Percentiles rank a stretch among this genome's conserved stretches.
Evolutionary conservation across 2,329 filamentous ascomycete species (phyloP).

Genomic region (Aureobasidium musti): DNA sequence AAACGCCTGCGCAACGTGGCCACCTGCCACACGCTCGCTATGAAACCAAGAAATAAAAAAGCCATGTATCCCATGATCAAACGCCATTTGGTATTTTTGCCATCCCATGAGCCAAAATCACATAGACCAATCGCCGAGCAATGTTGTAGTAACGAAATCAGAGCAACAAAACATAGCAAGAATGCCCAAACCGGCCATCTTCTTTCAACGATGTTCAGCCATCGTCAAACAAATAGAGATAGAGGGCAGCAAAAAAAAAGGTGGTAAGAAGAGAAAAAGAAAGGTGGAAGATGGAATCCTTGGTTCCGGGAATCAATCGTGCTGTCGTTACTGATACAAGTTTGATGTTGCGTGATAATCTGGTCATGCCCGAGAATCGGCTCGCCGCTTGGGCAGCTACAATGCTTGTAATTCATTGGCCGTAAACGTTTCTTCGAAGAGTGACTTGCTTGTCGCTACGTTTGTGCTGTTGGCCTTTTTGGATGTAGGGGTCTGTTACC

Average conservation of each 20-base stretch:
- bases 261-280: slow-evolving; percentile 3
- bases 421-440: background rate
- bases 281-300: slow-evolving; percentile 11
- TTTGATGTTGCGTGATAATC: slow-evolving; percentile 14
- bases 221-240: slow-evolving; percentile 11
- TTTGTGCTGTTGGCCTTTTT: slow-evolving; percentile 23
- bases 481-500: slow-evolving; percentile 20
- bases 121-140: slow-evolving; percentile 23
- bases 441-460: slow-evolving; percentile 15
- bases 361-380: background rate
- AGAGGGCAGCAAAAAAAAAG: slow-evolving; percentile 12
- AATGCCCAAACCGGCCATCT: slow-evolving; percentile 3
- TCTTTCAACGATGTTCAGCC: background rate
- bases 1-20: slow-evolving; percentile 27
- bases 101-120: slow-evolving; percentile 20
- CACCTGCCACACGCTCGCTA: slow-evolving; percentile 16
- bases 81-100: slow-evolving; percentile 28
- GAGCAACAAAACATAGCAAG: background rate
- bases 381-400: background rate
- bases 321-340: slow-evolving; percentile 28
- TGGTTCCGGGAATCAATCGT: slow-evolving; percentile 28
- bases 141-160: background rate
- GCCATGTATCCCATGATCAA: slow-evolving; percentile 22
- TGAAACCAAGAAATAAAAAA: slow-evolving; percentile 11
- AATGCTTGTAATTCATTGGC: background rate